A percentile compares a stretch with the other conserved stretches of the same genome.
Evolutionary conservation across 495 filamentous ascomycete species (phyloP).

Genomic region (Cladorrhinum samala): DNA sequence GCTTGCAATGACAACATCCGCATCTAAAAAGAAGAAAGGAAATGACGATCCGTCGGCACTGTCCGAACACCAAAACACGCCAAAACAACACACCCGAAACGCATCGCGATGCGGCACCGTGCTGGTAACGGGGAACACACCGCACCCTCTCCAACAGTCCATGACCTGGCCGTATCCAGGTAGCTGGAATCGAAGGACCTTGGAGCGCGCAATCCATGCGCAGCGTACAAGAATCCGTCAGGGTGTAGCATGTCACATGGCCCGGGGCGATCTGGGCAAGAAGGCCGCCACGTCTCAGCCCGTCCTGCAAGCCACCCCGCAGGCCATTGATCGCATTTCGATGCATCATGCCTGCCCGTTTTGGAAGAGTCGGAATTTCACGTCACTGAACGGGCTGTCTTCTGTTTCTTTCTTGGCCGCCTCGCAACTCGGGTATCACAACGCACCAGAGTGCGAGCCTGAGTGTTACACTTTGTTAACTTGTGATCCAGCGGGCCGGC

Average conservation of each 20-base stretch:
- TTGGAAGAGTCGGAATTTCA: not conserved
- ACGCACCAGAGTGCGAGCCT: too few relatives aligned
- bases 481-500: not conserved
- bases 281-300: not conserved
- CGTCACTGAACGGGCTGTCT: too few relatives aligned
- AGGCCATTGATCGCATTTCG: not conserved
- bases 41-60: too few relatives aligned
- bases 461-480: not conserved
- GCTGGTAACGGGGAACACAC: not conserved
- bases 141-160: not conserved
- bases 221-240: too few relatives aligned
- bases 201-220: too few relatives aligned
- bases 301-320: not conserved
- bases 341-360: not conserved
- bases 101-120: not conserved
- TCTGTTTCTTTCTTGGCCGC: too few relatives aligned
- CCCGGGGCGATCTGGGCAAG: not conserved
- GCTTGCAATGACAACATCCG: too few relatives aligned
- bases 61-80: too few relatives aligned
- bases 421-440: too few relatives aligned
- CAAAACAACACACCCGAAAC: too few relatives aligned
- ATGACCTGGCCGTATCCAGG: not conserved
- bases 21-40: too few relatives aligned
- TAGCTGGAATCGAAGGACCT: not conserved
- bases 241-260: not conserved